A percentile compares a stretch with the other conserved stretches of the same genome.
phyloP scores from a whole-genome alignment of 2,329 filamentous ascomycete species.

The Teratosphaeria gauchensis region DNA sequence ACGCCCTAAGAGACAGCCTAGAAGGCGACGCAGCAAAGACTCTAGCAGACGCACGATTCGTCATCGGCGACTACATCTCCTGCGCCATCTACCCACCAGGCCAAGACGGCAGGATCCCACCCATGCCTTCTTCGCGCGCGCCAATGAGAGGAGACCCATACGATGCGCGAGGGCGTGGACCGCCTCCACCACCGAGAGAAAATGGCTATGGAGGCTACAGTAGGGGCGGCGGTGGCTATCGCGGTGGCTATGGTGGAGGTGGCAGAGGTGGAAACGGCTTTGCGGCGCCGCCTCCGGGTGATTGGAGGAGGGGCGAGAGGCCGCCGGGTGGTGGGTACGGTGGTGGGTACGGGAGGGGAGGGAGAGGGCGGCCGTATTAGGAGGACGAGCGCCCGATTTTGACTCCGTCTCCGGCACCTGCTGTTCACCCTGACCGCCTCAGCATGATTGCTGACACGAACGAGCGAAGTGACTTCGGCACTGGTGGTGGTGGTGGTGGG shows the following conservation, averaged over 20 bases:
- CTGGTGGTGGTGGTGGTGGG: background rate
- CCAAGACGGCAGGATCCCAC: background rate
- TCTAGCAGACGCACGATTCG: conserved; percentile 66
- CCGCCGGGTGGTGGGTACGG: conserved; percentile 16
- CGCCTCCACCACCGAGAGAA: conserved; percentile 5
- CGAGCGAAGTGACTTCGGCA: background rate
- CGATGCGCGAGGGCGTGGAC: conserved; percentile 5
- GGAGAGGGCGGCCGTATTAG: conserved; percentile 20
- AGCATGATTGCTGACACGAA: background rate
- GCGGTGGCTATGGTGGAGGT: conserved; percentile 15
- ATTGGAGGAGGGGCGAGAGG: conserved; percentile 32
- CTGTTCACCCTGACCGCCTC: background rate
- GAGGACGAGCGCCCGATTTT: background rate
- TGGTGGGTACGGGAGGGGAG: conserved; percentile 16
- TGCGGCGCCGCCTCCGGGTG: conserved; percentile 24
- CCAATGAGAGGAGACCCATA: conserved; percentile 17
- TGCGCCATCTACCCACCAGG: conserved; percentile 67
- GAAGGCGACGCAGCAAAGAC: conserved; percentile 57
- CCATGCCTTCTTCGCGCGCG: background rate
- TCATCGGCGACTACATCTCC: conserved; percentile 80
- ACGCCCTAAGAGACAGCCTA: conserved; percentile 28
- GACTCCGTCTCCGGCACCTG: background rate
- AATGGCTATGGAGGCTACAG: conserved; percentile 14
- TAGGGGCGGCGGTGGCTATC: conserved; percentile 12
- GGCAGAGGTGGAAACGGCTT: conserved; percentile 15